Evolutionary conservation across 768 basidiomycete genomes (phyloP), one percentile per base, ranked within the genome.

Genomic region (Suillus variegatus): DNA sequence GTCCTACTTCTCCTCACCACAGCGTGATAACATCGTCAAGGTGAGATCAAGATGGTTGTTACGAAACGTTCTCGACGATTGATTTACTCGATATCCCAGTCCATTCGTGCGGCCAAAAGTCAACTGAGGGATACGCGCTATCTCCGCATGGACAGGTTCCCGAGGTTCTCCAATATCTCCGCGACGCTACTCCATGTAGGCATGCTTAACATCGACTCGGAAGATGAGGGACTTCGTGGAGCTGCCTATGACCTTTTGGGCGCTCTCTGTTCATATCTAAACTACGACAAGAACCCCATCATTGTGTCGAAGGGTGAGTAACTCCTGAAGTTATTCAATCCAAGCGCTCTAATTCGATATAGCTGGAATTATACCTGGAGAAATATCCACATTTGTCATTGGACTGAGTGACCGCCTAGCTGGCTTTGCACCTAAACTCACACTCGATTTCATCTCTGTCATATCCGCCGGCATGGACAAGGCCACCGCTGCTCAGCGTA

Each of bases 361-460:
- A 92, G 92, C 87, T 58, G 85, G 88, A 46, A 90, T 90, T 65
- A 82, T 93, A 60, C 89, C 90, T 18, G 87, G 89, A 4, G 87
- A 89, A 66, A 81, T 86, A 14, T 81, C 80, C 57, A 79, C 87
- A 1, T 91, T 92, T 66, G 85, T 90, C 28, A 76, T 82, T 10
- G 81, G 82, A 60, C 75, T 94, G 51, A 94, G 93, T 75, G 91
- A 91, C 66, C 85, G 84, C 51, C 77, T 95, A 18, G 87, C 93
- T 3, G 81, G 80, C 2, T 89, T 88, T 70, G 86, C 86, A n/a
- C 94, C 95, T 13, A 86, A 92, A 41, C 80, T 97, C 40, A 95
- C 94, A 0, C 80, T 97, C 20, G 95, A 97, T 75, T 93, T 97
- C 76, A 80, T 96, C 62, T 86, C 88, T n/a, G 95, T 95, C 76